Base-by-base conservation (phyloP, 2,329 filamentous ascomycete genomes). In the Helminthosporium solani region DNA sequence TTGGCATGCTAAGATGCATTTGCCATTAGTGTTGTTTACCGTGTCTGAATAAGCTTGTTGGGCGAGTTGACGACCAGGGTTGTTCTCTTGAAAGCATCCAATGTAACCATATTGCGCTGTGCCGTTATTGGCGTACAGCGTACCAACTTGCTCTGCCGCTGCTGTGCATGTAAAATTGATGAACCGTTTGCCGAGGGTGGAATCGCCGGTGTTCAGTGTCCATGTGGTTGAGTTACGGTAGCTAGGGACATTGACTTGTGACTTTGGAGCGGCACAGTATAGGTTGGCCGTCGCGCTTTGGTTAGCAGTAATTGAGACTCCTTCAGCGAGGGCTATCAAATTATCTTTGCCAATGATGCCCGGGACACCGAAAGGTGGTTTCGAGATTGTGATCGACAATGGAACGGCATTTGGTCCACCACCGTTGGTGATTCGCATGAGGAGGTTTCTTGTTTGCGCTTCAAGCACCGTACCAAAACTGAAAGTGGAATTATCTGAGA, bases 201-300 rank as follows among this genome's bases (percentile, higher is more conserved):
- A 74, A 45, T 82, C 80, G 41, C 81, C 78, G 36, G 77, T 77
- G 60, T 83, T 83, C 57, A 83, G 72, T 0, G 76, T 80, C 81
- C 80, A 83, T 2, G 67, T 58, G 0, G 79, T 77, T 0, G 63
- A 68, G 2, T 76, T 76, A 3, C 66, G 68, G 50, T 78, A 81
- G 0, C 75, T 60, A n/a, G 78, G 71, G 1, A 73, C 64, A 52
- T 84, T 83, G 71, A 80, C 79, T 50, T 83, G 80, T 0, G 72
- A 70, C 58, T 81, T 81, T 7, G 80, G 79, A 0, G 77, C 78
- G 1, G 77, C 72, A 54, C 81, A 84, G 48, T 76, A 78, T 7
- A 84, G 61, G 0, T 70, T 73, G 2, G 80, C 81, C 0, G 75
- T 78, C 2, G 72, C 73, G 37, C 72, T 81, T 53, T 80, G 58